Percentiles rank a stretch among this genome's conserved stretches.
Conservation (phyloP, 2,329 filamentous ascomycete species). For the Elsinoe necatrix region DNA sequence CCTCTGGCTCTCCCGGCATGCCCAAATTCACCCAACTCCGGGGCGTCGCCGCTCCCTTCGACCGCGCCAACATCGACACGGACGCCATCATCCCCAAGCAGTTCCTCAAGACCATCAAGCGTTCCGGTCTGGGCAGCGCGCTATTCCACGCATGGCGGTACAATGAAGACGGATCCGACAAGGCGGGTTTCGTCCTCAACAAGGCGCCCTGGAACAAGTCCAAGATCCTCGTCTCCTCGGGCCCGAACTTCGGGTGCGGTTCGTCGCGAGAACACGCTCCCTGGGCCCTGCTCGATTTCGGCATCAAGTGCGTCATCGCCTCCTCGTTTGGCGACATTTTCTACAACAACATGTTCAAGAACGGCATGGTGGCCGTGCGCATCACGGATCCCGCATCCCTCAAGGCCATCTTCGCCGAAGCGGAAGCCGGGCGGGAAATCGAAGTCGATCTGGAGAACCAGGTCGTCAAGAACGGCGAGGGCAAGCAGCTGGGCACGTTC, state of each 20-base stretch:
- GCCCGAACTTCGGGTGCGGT: slow-evolving; percentile 91
- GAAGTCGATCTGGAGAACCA: slow-evolving; percentile 86
- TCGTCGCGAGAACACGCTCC: slow-evolving; percentile 90
- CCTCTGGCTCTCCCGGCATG: slow-evolving; percentile 53
- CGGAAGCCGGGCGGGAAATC: slow-evolving; percentile 69
- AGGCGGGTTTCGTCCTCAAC: slow-evolving; percentile 81
- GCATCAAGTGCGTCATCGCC: slow-evolving; percentile 88
- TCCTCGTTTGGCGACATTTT: slow-evolving; percentile 88
- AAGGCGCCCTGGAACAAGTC: slow-evolving; percentile 71
- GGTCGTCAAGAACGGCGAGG: slow-evolving; percentile 65
- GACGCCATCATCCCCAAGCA: slow-evolving; percentile 99
- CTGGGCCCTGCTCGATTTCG: slow-evolving; percentile 94
- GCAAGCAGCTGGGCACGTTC: slow-evolving; percentile 67
- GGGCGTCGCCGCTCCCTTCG: slow-evolving; percentile 79
- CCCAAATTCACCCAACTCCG: slow-evolving; percentile 76
- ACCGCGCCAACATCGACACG: slow-evolving; percentile 90
- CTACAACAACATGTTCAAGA: slow-evolving; percentile 99
- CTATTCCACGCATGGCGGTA: slow-evolving; percentile 82
- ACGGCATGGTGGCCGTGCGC: slow-evolving; percentile 87
- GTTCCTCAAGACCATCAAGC: slow-evolving; percentile 98
- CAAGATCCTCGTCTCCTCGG: slow-evolving; percentile 87
- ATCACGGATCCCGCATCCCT: slow-evolving; percentile 61
- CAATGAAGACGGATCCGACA: slow-evolving; percentile 59
- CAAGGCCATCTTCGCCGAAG: slow-evolving; percentile 65
- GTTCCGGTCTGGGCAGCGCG: slow-evolving; percentile 80